Percentiles rank a stretch among this genome's conserved stretches.
Evolutionary conservation across 2,329 filamentous ascomycete species (phyloP).

Genomic region (Coniochaeta sp.): DNA sequence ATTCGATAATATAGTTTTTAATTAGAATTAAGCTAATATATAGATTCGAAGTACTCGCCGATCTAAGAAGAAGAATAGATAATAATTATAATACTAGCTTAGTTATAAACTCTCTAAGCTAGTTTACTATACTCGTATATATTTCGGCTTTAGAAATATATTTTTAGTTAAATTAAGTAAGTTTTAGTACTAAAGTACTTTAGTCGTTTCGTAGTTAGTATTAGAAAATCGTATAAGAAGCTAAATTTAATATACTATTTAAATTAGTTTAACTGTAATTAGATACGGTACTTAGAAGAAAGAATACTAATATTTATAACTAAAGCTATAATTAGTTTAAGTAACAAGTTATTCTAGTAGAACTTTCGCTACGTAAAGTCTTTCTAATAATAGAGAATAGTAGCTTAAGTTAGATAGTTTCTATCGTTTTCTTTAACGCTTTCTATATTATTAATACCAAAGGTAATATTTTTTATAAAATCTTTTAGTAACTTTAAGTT

Average conservation of each 20-base stretch:
- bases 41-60: no score
- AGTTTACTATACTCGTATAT: no score
- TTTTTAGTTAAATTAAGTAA: not conserved
- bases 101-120: no score
- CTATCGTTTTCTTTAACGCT: not conserved
- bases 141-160: not conserved
- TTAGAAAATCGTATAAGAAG: not conserved
- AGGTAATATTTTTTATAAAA: conserved; percentile 5
- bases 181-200: not conserved
- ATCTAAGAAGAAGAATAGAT: no score
- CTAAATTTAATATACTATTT: not conserved
- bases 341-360: not conserved
- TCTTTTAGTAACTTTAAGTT: conserved; percentile 5
- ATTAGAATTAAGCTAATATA: no score
- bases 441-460: conserved; percentile 5
- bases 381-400: not conserved
- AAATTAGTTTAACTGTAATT: not conserved
- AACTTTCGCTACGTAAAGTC: not conserved
- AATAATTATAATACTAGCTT: no score
- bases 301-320: not conserved
- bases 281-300: no score
- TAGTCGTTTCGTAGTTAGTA: not conserved
- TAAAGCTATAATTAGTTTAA: not conserved
- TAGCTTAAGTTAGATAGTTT: not conserved
- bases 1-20: no score